phyloP scores from a whole-genome alignment of 2,329 filamentous ascomycete genomes.

The Blastomyces silverae region DNA sequence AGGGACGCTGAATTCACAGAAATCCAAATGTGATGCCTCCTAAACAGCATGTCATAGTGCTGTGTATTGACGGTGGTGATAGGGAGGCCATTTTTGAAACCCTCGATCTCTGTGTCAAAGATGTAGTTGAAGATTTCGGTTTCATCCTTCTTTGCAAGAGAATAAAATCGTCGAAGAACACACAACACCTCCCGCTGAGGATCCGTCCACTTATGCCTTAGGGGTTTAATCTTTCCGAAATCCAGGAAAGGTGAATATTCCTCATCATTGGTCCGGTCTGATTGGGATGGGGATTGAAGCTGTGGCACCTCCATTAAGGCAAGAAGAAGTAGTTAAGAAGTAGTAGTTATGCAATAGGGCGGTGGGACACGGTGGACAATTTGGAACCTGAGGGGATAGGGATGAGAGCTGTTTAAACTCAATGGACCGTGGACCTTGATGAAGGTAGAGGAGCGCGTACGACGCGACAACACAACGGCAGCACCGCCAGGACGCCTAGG shows the following conservation, averaged over 20 bases:
- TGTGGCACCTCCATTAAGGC: background rate
- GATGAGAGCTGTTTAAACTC: background rate
- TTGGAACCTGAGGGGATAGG: background rate
- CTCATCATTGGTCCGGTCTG: background rate
- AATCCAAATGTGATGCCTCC: slow-evolving; percentile 23
- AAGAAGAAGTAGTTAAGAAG: too few relatives aligned
- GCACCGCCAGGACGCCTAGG: too few relatives aligned
- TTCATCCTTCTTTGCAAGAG: slow-evolving; percentile 16
- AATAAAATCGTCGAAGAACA: slow-evolving; percentile 15
- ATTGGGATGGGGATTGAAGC: background rate
- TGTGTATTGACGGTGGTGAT: slow-evolving; percentile 22
- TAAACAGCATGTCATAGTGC: slow-evolving; percentile 23
- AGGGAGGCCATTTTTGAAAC: slow-evolving; percentile 20
- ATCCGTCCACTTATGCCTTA: slow-evolving; percentile 16
- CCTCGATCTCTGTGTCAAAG: slow-evolving; percentile 22
- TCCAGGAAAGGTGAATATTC: slow-evolving; percentile 5
- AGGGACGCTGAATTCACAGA: slow-evolving; percentile 23
- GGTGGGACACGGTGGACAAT: background rate
- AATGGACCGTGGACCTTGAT: too few relatives aligned
- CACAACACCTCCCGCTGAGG: slow-evolving; percentile 14
- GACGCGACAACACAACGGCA: too few relatives aligned
- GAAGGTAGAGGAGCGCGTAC: too few relatives aligned
- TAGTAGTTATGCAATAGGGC: too few relatives aligned
- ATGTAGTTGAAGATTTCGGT: slow-evolving; percentile 26
- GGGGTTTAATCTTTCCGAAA: background rate